Evolutionary conservation across 306 rosid genomes (phyloP).

Genomic region (Vigna trinervia): DNA sequence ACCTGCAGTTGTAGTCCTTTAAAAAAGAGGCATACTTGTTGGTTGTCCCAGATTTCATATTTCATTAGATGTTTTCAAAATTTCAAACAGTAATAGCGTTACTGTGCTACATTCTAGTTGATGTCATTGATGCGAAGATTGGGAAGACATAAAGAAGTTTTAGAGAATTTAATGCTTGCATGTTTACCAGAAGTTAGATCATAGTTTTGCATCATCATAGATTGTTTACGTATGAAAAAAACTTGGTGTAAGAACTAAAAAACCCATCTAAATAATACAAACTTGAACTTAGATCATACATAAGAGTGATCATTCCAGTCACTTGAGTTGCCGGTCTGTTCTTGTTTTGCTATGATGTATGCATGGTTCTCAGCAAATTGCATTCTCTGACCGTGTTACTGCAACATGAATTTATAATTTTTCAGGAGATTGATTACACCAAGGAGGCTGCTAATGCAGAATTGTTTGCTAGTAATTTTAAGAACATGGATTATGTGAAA

Average conservation of each 20-base stretch:
- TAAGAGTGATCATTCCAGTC: slow-evolving; percentile 10
- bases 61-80: slow-evolving; percentile 9
- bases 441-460: slow-evolving; percentile 97
- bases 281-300: slow-evolving; percentile 14
- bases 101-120: neutral
- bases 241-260: neutral
- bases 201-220: slow-evolving; percentile 25
- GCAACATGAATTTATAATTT: slow-evolving; percentile 38
- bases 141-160: neutral
- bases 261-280: slow-evolving; percentile 26
- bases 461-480: slow-evolving; percentile 84
- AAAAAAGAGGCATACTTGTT: slow-evolving; percentile 42
- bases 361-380: slow-evolving; percentile 21
- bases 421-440: slow-evolving; percentile 99
- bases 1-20: slow-evolving; percentile 24
- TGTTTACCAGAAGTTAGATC: neutral
- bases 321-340: slow-evolving; percentile 24
- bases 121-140: slow-evolving; percentile 1
- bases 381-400: slow-evolving; percentile 31
- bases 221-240: slow-evolving; percentile 3
- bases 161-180: neutral
- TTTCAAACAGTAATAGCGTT: neutral
- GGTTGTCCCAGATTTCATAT: slow-evolving; percentile 22
- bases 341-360: slow-evolving; percentile 37
- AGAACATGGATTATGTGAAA: slow-evolving; percentile 84